Evolutionary conservation across 345 rosid genomes (phyloP).

Genomic region (Bruguiera gymnorhiza): DNA sequence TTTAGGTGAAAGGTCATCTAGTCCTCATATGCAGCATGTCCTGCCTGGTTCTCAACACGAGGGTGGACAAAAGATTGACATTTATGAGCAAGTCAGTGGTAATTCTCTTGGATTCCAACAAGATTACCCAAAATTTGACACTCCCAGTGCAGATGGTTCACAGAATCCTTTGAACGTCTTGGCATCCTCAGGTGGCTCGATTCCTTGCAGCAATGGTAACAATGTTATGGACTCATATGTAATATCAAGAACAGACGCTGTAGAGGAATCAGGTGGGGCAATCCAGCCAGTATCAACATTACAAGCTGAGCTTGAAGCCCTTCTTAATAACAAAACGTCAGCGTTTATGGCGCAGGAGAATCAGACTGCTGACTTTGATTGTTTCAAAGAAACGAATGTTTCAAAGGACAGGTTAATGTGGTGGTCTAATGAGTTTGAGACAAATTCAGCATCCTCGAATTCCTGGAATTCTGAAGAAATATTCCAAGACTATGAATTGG

Average conservation of each 20-base stretch:
- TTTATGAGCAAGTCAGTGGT: constrained; percentile 3
- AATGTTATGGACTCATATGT: constrained; percentile 15
- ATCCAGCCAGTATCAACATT: constrained; percentile 22
- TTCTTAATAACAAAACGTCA: constrained; percentile 25
- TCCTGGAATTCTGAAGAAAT: constrained; percentile 65
- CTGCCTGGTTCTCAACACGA: background rate
- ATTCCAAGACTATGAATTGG: constrained; percentile 61
- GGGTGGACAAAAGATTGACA: background rate
- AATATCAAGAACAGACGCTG: background rate
- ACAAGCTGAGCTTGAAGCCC: constrained; percentile 38
- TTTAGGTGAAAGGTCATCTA: background rate
- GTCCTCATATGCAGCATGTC: background rate
- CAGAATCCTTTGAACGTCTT: constrained; percentile 21
- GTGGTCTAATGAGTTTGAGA: constrained; percentile 66
- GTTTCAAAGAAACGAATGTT: constrained; percentile 47
- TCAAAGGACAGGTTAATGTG: constrained; percentile 43
- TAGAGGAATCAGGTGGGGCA: constrained; percentile 13
- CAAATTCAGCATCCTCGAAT: constrained; percentile 51
- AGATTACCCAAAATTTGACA: constrained; percentile 16
- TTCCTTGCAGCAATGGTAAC: background rate
- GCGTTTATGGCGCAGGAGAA: constrained; percentile 31
- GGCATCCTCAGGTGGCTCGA: constrained; percentile 11
- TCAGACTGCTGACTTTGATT: constrained; percentile 46
- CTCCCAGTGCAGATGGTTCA: constrained; percentile 12
- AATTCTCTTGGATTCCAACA: constrained; percentile 20